Percentiles rank a stretch among this genome's conserved stretches.
Evolutionary conservation across 148 eudicot species (phyloP).

Genomic region (Arbutus unedo): DNA sequence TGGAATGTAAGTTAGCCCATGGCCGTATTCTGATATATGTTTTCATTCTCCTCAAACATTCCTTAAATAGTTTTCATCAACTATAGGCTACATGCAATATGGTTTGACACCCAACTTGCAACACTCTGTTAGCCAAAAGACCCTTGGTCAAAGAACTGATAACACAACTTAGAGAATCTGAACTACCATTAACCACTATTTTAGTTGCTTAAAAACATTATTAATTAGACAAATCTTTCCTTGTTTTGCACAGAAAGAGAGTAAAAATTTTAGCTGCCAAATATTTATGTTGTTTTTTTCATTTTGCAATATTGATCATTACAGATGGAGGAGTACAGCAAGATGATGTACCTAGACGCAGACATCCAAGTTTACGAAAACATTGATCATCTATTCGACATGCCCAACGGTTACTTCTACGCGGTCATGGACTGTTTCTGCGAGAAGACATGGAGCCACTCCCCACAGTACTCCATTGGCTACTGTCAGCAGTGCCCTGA

Average conservation of each 20-base stretch:
- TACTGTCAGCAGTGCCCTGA: constrained; percentile 40
- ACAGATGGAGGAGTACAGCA: constrained; percentile 32
- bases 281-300: not conserved
- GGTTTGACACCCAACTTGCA: not conserved
- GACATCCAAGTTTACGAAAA: constrained; percentile 34
- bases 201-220: no score
- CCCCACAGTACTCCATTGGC: constrained; percentile 30
- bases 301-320: not conserved
- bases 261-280: not conserved
- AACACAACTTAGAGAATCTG: not conserved
- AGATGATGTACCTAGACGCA: constrained; percentile 37
- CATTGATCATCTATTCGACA: constrained; percentile 36
- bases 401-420: constrained; percentile 27
- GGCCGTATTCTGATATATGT: not conserved
- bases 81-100: not conserved
- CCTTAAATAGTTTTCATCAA: not conserved
- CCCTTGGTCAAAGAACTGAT: not conserved
- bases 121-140: not conserved
- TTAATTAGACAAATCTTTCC: not conserved
- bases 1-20: constrained; percentile 31
- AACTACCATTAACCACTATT: no score
- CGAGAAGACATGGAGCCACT: constrained; percentile 37
- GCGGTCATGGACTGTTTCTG: constrained; percentile 39
- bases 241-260: not conserved
- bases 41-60: not conserved